phyloP scores from a whole-genome alignment of 1,284 basidiomycete genomes.

The Marasmius sp. region DNA sequence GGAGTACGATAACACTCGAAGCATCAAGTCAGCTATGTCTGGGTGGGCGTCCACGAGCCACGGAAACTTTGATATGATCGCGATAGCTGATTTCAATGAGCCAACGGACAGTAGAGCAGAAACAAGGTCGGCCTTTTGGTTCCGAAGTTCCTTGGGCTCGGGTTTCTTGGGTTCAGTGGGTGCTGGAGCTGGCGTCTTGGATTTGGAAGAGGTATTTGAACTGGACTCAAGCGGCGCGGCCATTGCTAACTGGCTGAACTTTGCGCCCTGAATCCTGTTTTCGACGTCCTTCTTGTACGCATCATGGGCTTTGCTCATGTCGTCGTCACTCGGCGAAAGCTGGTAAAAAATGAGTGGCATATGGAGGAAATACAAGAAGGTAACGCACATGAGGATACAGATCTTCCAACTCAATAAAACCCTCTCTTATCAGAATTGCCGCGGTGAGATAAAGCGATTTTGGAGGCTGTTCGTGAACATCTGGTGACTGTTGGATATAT shows the following conservation, averaged over 20 bases:
- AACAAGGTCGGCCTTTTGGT: slow-evolving; percentile 84
- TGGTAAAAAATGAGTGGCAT: slow-evolving; percentile 27
- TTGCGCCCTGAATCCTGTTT: slow-evolving; percentile 64
- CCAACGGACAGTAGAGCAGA: slow-evolving; percentile 86
- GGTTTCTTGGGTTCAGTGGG: slow-evolving; percentile 41
- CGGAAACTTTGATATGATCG: slow-evolving; percentile 80
- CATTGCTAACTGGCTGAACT: slow-evolving; percentile 82
- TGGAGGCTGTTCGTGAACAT: slow-evolving; percentile 62
- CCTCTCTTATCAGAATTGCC: slow-evolving; percentile 87
- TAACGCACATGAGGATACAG: slow-evolving; percentile 78
- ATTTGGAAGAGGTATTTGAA: slow-evolving; percentile 33
- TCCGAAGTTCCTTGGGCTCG: slow-evolving; percentile 56
- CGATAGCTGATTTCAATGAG: slow-evolving; percentile 74
- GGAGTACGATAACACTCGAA: slow-evolving; percentile 72
- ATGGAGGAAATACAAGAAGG: slow-evolving; percentile 3
- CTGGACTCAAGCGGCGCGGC: slow-evolving; percentile 83
- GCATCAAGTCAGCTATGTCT: slow-evolving; percentile 82
- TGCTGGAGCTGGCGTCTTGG: slow-evolving; percentile 31
- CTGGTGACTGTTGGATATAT: slow-evolving; percentile 44
- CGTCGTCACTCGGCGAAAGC: slow-evolving; percentile 75
- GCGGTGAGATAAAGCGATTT: slow-evolving; percentile 80
- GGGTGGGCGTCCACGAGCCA: slow-evolving; percentile 85
- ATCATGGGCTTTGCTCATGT: slow-evolving; percentile 68
- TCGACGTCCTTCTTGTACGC: slow-evolving; percentile 71
- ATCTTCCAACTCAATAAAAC: slow-evolving; percentile 83